Evolutionary conservation across 176 grass and related monocot species (phyloP), one percentile per base, ranked within the genome.

Genomic region (Alopecurus myosuroides): DNA sequence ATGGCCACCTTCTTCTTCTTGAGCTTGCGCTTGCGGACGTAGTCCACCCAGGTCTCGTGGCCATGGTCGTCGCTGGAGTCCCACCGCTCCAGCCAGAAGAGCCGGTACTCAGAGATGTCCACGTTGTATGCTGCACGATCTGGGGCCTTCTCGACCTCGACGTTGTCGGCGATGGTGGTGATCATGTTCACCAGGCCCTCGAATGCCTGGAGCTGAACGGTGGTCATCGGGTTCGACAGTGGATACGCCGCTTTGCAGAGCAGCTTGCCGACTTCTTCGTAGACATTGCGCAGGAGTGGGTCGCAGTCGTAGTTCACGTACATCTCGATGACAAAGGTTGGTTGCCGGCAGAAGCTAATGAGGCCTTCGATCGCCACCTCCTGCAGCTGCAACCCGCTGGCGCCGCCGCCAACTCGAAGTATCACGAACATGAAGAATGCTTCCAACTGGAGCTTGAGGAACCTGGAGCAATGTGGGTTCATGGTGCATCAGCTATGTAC

Each of bases 241-340:
- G 96, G 96, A 84, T 90, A 98, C 73, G 93, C 96, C 9, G 84
- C 87, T 86, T 92, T 95, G 91, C 93, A 98, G 8, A 98, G 90
- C 35, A 95, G 77, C 85, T 84, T 95, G 37, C 87, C 87, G 7
- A 94, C 70, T 23, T 95, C 93, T 71, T 98, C 96, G 46, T 86
- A 93, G 33, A 98, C 85, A n/a, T 98, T 94, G 23, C 84, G 91
- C 60, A 88, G 15, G 19, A 98, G 35, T 8, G 96, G 96, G 62
- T 98, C 96, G 85, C 96, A 95, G 85, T 98, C 96, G 84, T 95
- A 98, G 81, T 98, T 98, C 3, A 98, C 96, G 85, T 94, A 98
- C 79, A 89, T 92, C 85, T 98, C 96, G 22, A 98, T 89, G 15
- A 92, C 89, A 64, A 98, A 98, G 18, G 91, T 92, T 25, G 96